A percentile compares a stretch with the other conserved stretches of the same genome.
Evolutionary conservation across 2,329 filamentous ascomycete species (phyloP).

Genomic region (Zymoseptoria brevis): DNA sequence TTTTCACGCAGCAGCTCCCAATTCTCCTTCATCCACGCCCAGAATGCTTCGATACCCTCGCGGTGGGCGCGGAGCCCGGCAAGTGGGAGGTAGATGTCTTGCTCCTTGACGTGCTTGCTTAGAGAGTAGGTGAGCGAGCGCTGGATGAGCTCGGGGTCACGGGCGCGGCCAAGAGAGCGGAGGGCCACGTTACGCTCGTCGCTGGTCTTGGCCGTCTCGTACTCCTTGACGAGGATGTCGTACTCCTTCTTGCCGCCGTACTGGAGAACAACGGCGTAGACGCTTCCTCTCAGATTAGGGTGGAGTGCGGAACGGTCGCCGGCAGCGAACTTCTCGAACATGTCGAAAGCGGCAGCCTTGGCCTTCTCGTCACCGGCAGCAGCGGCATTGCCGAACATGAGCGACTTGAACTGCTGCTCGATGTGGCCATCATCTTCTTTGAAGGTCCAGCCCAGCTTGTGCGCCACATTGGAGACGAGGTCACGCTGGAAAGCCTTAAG

Average conservation of each 20-base stretch:
- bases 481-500: conserved; percentile 77
- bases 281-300: conserved; percentile 80
- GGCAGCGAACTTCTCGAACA: conserved; percentile 76
- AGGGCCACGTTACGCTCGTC: conserved; percentile 91
- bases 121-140: conserved; percentile 68
- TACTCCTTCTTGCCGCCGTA: conserved; percentile 85
- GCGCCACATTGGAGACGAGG: conserved; percentile 69
- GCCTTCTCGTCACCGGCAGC: conserved; percentile 70
- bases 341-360: conserved; percentile 72
- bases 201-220: conserved; percentile 63
- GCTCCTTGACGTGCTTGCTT: conserved; percentile 77
- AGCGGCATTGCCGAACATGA: conserved; percentile 80
- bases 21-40: conserved; percentile 74
- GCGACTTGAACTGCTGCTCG: conserved; percentile 86
- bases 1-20: conserved; percentile 79
- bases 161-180: conserved; percentile 70
- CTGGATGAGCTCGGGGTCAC: conserved; percentile 71
- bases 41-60: conserved; percentile 72
- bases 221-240: conserved; percentile 66
- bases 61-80: conserved; percentile 68
- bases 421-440: conserved; percentile 78
- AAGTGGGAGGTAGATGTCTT: conserved; percentile 87
- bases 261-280: conserved; percentile 76
- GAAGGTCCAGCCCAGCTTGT: conserved; percentile 84
- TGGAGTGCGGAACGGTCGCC: conserved; percentile 79